phyloP scores from a whole-genome alignment of 345 rosid species.

The Bruguiera parviflora region DNA sequence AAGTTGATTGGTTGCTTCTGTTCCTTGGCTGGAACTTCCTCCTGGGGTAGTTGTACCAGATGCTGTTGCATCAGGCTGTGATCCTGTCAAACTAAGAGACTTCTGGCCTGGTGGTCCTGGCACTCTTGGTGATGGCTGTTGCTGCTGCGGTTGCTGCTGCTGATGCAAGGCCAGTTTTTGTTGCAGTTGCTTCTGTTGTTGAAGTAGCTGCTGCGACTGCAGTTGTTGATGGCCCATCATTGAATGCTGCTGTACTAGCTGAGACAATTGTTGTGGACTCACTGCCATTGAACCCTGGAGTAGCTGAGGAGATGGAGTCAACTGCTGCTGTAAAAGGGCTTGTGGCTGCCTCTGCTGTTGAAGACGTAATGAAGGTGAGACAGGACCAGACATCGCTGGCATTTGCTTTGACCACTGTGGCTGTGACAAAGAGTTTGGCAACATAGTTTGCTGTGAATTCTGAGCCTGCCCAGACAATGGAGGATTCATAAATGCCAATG shows the following conservation, averaged over 20 bases:
- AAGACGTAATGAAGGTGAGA: constrained; percentile 58
- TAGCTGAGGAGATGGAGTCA: constrained; percentile 65
- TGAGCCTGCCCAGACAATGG: constrained; percentile 69
- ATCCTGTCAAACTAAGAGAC: constrained; percentile 88
- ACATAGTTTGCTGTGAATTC: constrained; percentile 65
- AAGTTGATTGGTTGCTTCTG: constrained; percentile 91
- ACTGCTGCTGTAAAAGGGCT: constrained; percentile 67
- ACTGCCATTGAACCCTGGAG: constrained; percentile 63
- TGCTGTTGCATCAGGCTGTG: constrained; percentile 96
- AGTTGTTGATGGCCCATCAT: constrained; percentile 53
- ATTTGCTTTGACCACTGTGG: constrained; percentile 94
- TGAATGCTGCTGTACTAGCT: constrained; percentile 77
- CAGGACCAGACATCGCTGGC: constrained; percentile 64
- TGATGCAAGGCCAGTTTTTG: constrained; percentile 28
- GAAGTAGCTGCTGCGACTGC: constrained; percentile 52
- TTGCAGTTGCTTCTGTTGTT: constrained; percentile 30
- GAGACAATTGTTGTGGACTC: constrained; percentile 76
- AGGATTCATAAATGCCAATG: constrained; percentile 74
- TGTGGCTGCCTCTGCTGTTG: constrained; percentile 67
- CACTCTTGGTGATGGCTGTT: constrained; percentile 67
- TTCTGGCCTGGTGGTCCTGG: constrained; percentile 69
- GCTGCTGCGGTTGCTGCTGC: constrained; percentile 39
- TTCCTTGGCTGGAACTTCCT: constrained; percentile 99
- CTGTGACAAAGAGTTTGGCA: constrained; percentile 62
- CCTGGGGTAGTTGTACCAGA: constrained; percentile 96